Conservation (phyloP, 768 basidiomycete species). For the Agrocybe praecox region DNA sequence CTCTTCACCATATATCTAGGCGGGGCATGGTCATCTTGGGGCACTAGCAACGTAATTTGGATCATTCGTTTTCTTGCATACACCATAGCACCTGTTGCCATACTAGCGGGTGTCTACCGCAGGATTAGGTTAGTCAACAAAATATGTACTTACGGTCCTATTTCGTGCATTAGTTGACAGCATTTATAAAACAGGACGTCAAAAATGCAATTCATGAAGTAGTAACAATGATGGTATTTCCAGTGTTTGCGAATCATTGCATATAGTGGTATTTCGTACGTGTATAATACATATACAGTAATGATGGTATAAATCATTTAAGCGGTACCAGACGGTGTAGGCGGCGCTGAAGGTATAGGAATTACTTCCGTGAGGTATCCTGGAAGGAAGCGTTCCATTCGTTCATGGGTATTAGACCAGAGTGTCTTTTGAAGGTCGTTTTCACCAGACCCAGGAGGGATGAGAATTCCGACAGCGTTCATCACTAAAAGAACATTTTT, state of each 20-base stretch:
- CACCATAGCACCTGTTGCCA: slow-evolving; percentile 52
- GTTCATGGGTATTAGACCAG: slow-evolving; percentile 85
- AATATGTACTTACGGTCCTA: neutral
- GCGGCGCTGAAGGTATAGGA: slow-evolving; percentile 31
- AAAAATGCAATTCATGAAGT: slow-evolving; percentile 58
- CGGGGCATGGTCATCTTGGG: slow-evolving; percentile 72
- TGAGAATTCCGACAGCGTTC: slow-evolving; percentile 85
- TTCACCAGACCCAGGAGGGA: slow-evolving; percentile 58
- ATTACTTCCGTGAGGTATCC: slow-evolving; percentile 82
- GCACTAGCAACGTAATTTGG: slow-evolving; percentile 33
- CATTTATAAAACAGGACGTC: slow-evolving; percentile 42
- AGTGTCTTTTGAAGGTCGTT: slow-evolving; percentile 66
- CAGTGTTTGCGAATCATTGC: neutral
- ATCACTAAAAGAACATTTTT: slow-evolving; percentile 97
- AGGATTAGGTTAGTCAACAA: slow-evolving; percentile 51
- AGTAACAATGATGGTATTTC: slow-evolving; percentile 5
- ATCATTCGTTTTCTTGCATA: slow-evolving; percentile 52
- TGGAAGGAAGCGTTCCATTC: slow-evolving; percentile 90
- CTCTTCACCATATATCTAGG: slow-evolving; percentile 69
- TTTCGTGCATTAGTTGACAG: too few relatives aligned
- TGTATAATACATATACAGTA: neutral
- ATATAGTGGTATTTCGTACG: neutral
- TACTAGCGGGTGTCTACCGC: slow-evolving; percentile 44
- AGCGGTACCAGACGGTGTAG: slow-evolving; percentile 11
- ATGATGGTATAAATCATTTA: slow-evolving; percentile 8